Conservation (phyloP, 441 rosid species). For the Flueggea neowawraea region DNA sequence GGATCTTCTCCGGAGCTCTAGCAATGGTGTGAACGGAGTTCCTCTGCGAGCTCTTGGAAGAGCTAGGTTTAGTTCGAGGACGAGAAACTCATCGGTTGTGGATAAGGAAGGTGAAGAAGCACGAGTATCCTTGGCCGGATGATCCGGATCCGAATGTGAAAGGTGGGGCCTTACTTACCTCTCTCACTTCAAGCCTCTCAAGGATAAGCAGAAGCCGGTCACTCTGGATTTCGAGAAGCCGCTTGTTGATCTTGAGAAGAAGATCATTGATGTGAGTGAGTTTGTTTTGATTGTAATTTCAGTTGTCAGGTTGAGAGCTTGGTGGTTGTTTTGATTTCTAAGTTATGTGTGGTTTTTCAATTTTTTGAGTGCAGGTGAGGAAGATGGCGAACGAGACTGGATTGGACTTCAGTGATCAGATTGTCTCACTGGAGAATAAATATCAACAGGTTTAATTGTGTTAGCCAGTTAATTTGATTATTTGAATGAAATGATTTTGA, state of each 20-base stretch:
- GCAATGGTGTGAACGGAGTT: constrained; percentile 44
- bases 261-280: constrained; percentile 66
- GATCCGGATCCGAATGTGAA: constrained; percentile 88
- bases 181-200: constrained; percentile 77
- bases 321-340: too few relatives aligned
- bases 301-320: background rate
- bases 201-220: constrained; percentile 73
- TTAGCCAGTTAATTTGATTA: too few relatives aligned
- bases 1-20: constrained; percentile 78
- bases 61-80: constrained; percentile 28
- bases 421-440: constrained; percentile 64
- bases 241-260: constrained; percentile 72
- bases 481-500: too few relatives aligned
- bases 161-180: constrained; percentile 80
- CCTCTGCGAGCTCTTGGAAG: constrained; percentile 57
- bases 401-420: constrained; percentile 86
- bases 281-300: background rate
- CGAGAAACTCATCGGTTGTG: constrained; percentile 31
- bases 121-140: constrained; percentile 85
- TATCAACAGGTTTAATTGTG: constrained; percentile 58
- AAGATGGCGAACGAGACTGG: constrained; percentile 93
- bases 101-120: constrained; percentile 80
- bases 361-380: constrained; percentile 55
- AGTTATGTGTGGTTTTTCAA: background rate
- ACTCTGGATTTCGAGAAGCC: constrained; percentile 89